Conservation (phyloP, 495 filamentous ascomycete genomes). For the Clavariopsis aquatica region DNA sequence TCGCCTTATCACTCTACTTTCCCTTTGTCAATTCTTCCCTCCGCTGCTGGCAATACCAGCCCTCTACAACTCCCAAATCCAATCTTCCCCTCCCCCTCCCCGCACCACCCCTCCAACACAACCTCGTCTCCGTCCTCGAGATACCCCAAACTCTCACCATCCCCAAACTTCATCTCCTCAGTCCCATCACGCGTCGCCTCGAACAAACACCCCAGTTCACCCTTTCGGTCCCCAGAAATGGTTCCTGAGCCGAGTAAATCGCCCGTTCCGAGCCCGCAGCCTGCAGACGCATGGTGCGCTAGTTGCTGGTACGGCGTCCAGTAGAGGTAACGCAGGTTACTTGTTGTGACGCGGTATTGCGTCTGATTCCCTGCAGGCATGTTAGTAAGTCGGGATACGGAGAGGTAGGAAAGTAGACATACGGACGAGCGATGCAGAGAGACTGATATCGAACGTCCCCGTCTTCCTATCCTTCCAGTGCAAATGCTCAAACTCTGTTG, state of each 20-base stretch:
- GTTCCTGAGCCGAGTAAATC: conserved; percentile 41
- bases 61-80: conserved; percentile 40
- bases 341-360: conserved; percentile 20
- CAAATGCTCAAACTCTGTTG: conserved; percentile 33
- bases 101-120: conserved; percentile 38
- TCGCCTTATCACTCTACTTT: no score
- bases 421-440: conserved; percentile 9
- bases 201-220: conserved; percentile 38
- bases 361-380: conserved; percentile 29
- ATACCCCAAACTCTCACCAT: conserved; percentile 31
- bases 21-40: no score
- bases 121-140: conserved; percentile 40
- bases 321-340: conserved; percentile 38
- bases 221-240: conserved; percentile 32
- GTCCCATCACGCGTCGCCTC: conserved; percentile 34
- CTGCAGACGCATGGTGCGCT: conserved; percentile 37
- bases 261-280: conserved; percentile 35
- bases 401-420: neutral
- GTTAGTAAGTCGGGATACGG: neutral
- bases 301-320: conserved; percentile 42
- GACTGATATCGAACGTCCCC: conserved; percentile 35
- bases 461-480: conserved; percentile 22
- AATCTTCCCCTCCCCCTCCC: conserved; percentile 25
- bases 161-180: conserved; percentile 14
- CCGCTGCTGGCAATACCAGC: conserved; percentile 20